phyloP scores from a whole-genome alignment of 2,329 filamentous ascomycete genomes.

The Waltergamsia citrina region DNA sequence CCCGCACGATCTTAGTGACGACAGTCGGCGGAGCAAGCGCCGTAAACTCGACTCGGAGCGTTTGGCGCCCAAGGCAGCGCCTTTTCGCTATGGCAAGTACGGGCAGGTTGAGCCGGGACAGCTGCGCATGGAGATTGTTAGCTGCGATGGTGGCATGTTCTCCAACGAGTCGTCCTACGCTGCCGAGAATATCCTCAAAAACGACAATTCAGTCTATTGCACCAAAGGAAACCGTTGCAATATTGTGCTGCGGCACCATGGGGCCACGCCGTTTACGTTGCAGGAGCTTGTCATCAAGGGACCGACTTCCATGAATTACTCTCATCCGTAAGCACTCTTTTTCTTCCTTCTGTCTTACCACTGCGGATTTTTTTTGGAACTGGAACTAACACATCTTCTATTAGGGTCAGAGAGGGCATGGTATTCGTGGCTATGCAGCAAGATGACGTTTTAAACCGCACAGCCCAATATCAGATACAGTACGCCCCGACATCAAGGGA shows the following conservation, averaged over 20 bases:
- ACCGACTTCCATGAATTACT: slow-evolving; percentile 65
- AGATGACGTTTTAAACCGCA: slow-evolving; percentile 64
- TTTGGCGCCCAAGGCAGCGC: slow-evolving; percentile 34
- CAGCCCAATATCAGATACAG: slow-evolving; percentile 66
- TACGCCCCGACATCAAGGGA: slow-evolving; percentile 29
- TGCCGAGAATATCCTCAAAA: slow-evolving; percentile 73
- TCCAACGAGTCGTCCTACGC: slow-evolving; percentile 54
- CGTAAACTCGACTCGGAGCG: slow-evolving; percentile 61
- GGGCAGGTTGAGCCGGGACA: slow-evolving; percentile 79
- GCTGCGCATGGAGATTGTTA: slow-evolving; percentile 78
- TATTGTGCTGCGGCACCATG: slow-evolving; percentile 73
- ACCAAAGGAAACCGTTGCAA: slow-evolving; percentile 85
- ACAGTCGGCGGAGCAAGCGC: slow-evolving; percentile 51
- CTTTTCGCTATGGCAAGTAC: slow-evolving; percentile 74
- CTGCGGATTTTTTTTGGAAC: no score
- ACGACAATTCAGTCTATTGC: slow-evolving; percentile 81
- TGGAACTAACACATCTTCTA: no score
- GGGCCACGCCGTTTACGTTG: slow-evolving; percentile 70
- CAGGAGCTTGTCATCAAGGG: slow-evolving; percentile 84
- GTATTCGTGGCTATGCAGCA: slow-evolving; percentile 83
- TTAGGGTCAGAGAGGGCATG: slow-evolving; percentile 75
- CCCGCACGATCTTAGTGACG: slow-evolving; percentile 30
- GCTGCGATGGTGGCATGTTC: slow-evolving; percentile 74
- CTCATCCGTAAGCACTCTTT: slow-evolving; percentile 63
- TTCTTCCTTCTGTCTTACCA: no score